Conservation (phyloP, 495 filamentous ascomycete species). For the Xylaria intraflava region DNA sequence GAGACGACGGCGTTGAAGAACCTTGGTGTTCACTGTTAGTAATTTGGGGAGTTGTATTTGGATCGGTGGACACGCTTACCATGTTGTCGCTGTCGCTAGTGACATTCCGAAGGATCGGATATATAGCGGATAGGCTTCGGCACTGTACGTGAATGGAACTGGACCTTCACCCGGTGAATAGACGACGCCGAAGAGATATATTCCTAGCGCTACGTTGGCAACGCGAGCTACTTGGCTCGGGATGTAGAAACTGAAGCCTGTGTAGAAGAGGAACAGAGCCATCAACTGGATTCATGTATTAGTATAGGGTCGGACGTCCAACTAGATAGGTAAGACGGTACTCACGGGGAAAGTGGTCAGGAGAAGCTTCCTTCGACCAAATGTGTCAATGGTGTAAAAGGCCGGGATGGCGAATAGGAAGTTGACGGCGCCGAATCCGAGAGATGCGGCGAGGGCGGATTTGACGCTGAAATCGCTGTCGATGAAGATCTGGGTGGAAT, state of each 20-base stretch:
- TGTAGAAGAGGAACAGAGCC: conserved; percentile 65
- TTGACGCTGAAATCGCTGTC: conserved; percentile 51
- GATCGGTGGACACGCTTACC: conserved; percentile 21
- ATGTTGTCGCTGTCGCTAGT: conserved; percentile 60
- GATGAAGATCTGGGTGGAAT: conserved; percentile 58
- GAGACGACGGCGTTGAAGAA: conserved; percentile 62
- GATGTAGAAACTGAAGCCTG: conserved; percentile 76
- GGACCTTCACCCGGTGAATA: conserved; percentile 79
- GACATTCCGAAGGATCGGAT: conserved; percentile 66
- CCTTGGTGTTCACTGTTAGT: background rate
- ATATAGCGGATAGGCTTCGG: conserved; percentile 72
- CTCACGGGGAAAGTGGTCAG: conserved; percentile 63
- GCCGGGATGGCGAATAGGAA: conserved; percentile 74
- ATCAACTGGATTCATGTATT: conserved; percentile 42
- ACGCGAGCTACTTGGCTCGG: conserved; percentile 41
- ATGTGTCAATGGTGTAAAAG: conserved; percentile 76
- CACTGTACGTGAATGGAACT: conserved; percentile 78
- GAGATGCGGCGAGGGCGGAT: conserved; percentile 56
- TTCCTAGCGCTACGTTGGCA: conserved; percentile 58
- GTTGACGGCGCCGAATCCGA: conserved; percentile 75
- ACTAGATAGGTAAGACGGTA: background rate
- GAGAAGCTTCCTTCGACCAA: conserved; percentile 73
- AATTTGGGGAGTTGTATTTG: background rate
- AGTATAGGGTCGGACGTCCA: background rate
- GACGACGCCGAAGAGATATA: conserved; percentile 67